Evolutionary conservation across 139 green algal species (phyloP).

Genomic region (Deuterostichococcus epilithicus): DNA sequence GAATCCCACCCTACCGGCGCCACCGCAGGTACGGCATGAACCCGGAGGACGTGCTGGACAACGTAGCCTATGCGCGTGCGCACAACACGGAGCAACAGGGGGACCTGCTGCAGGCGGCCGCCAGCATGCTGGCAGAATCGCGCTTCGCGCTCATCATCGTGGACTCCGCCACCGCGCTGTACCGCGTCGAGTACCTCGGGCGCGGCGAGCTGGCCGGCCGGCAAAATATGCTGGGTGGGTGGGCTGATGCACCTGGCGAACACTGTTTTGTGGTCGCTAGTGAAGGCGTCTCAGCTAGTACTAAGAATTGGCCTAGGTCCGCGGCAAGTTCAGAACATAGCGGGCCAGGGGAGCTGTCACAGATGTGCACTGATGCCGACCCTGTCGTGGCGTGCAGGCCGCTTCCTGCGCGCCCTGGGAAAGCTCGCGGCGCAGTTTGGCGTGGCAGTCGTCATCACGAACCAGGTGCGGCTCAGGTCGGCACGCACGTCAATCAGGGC

Average conservation of each 20-base stretch:
- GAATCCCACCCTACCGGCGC: not conserved
- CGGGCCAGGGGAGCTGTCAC: slow-evolving; percentile 31
- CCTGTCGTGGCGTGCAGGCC: slow-evolving; percentile 45
- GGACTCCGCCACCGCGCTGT: slow-evolving; percentile 93
- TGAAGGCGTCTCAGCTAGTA: too few species aligned
- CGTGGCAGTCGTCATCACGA: slow-evolving; percentile 94
- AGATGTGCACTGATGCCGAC: too few species aligned
- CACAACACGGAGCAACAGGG: slow-evolving; percentile 99
- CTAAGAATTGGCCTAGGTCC: too few species aligned
- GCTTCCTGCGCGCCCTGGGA: slow-evolving; percentile 87
- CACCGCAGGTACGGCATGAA: slow-evolving; percentile 78
- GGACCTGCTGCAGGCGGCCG: slow-evolving; percentile 82
- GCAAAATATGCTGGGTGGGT: slow-evolving; percentile 70
- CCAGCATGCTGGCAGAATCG: slow-evolving; percentile 89
- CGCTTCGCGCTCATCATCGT: slow-evolving; percentile 93
- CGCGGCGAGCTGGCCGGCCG: slow-evolving; percentile 83
- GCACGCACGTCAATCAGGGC: too few species aligned
- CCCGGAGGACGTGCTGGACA: slow-evolving; percentile 92
- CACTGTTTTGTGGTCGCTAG: too few species aligned
- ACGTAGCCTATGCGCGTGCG: slow-evolving; percentile 94
- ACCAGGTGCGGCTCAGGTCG: too few species aligned
- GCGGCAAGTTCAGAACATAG: too few species aligned
- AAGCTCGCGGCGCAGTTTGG: slow-evolving; percentile 94
- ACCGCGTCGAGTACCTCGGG: slow-evolving; percentile 46
- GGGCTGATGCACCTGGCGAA: slow-evolving; percentile 30